phyloP scores from a whole-genome alignment of 306 rosid species.

The Myrica gale region DNA sequence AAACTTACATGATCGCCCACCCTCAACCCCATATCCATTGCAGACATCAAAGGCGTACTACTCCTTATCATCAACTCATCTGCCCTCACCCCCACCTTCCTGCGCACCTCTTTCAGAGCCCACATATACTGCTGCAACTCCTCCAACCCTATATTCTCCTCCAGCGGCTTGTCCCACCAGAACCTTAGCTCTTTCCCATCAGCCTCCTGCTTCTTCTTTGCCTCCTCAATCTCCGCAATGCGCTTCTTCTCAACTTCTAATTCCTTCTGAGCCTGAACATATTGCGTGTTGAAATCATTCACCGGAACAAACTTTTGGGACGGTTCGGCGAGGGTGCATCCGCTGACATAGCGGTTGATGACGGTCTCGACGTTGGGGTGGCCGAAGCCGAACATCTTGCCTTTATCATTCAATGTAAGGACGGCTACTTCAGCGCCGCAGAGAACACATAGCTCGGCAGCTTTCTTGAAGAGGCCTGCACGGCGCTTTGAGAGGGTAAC shows the following conservation, averaged over 20 bases:
- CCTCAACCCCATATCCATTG: neutral
- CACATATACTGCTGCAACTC: too few relatives aligned
- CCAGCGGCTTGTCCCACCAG: too few relatives aligned
- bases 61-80: neutral
- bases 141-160: too few relatives aligned
- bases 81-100: too few relatives aligned
- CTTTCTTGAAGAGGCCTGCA: conserved; percentile 57
- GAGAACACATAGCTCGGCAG: conserved; percentile 49
- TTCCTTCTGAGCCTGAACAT: conserved; percentile 27
- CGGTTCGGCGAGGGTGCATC: neutral
- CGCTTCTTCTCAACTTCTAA: conserved; percentile 38
- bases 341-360: conserved; percentile 29
- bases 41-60: neutral
- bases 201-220: too few relatives aligned
- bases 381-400: conserved; percentile 43
- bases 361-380: conserved; percentile 36
- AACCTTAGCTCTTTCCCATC: too few relatives aligned
- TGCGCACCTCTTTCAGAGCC: too few relatives aligned
- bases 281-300: conserved; percentile 22
- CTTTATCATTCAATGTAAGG: conserved; percentile 18
- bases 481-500: conserved; percentile 27
- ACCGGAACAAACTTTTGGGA: neutral
- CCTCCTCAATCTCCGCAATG: too few relatives aligned
- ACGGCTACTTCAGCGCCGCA: conserved; percentile 41
- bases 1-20: neutral